These are phyloP conservation scores for Crataegus laevigata DNA, from an alignment of 306 rosid species.

Conservation along the genomic window DNA sequence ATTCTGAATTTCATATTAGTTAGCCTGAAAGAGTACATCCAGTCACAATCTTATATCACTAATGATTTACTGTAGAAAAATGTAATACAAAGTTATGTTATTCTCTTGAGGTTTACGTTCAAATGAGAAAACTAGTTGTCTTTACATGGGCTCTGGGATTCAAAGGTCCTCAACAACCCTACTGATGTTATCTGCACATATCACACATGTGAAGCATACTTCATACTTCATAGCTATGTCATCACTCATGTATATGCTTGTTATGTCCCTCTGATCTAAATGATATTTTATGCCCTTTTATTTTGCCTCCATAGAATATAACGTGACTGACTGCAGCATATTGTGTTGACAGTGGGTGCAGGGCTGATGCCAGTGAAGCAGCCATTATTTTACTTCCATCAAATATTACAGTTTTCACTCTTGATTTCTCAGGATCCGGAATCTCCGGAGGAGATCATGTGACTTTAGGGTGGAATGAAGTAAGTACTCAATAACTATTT, in stretches of 20 bases:
- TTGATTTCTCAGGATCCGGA: conserved; percentile 98
- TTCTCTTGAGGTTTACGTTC: background rate
- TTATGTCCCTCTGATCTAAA: conserved; percentile 4
- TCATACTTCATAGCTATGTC: background rate
- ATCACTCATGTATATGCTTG: background rate
- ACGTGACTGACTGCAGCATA: conserved; percentile 24
- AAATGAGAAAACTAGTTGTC: background rate
- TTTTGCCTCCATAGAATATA: background rate
- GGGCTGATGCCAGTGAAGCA: conserved; percentile 97
- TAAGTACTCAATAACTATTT: conserved; percentile 35
- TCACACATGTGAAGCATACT: background rate
- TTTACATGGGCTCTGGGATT: background rate
- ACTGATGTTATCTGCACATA: background rate
- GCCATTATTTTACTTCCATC: conserved; percentile 90
- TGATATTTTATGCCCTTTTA: background rate
- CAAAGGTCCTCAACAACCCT: background rate
- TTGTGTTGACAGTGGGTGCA: conserved; percentile 73
- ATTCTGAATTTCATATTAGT: background rate
- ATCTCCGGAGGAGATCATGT: conserved; percentile 95
- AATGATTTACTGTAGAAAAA: background rate
- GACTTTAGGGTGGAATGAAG: conserved; percentile 94
- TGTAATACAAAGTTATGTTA: background rate
- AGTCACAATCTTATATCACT: background rate
- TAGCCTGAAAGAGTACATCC: background rate
- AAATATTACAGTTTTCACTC: conserved; percentile 84